Evolutionary conservation across 257 asterid genomes (phyloP).

Genomic region (Solanum bulbocastanum): DNA sequence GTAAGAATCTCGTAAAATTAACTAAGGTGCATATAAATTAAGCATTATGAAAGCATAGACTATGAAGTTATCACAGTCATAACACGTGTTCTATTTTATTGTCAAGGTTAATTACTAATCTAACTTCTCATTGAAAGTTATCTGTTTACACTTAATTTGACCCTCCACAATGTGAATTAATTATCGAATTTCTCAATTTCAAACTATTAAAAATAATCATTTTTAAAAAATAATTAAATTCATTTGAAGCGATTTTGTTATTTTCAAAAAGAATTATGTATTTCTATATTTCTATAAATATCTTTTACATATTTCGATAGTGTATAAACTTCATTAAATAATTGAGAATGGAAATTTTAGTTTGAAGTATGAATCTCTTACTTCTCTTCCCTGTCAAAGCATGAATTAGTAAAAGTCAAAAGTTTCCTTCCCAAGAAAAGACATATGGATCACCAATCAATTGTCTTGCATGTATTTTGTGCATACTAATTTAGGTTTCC

Average conservation of each 20-base stretch:
- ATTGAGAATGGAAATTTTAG: background rate
- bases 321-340: background rate
- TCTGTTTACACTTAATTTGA: background rate
- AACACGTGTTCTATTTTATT: background rate
- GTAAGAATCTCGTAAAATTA: background rate
- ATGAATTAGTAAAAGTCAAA: background rate
- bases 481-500: background rate
- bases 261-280: too few relatives aligned
- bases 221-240: too few relatives aligned
- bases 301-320: background rate
- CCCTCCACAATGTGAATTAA: too few relatives aligned
- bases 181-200: too few relatives aligned
- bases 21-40: background rate
- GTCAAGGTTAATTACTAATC: background rate
- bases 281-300: background rate
- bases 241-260: too few relatives aligned
- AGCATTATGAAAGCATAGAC: background rate
- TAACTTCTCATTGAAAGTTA: background rate
- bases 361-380: background rate
- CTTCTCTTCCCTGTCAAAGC: background rate
- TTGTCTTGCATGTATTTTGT: background rate
- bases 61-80: background rate
- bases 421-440: background rate
- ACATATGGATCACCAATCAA: background rate
- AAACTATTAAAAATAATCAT: background rate